Conservation (phyloP, 2,329 filamentous ascomycete species). For the Penicillium sp. region DNA sequence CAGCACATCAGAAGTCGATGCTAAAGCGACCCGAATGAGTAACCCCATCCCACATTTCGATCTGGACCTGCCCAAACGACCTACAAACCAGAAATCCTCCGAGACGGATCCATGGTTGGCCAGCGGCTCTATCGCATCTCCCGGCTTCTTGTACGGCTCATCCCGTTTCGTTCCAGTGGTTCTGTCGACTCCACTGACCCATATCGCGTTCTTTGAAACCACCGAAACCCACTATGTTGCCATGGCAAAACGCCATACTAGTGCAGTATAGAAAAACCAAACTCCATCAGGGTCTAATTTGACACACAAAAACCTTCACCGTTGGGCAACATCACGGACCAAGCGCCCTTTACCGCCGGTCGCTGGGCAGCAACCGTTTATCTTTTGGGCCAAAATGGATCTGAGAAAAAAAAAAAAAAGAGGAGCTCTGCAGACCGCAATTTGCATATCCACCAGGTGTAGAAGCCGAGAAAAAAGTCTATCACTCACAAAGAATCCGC, state of each 20-base stretch:
- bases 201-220: constrained; percentile 8
- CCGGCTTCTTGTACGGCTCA: constrained; percentile 14
- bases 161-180: constrained; percentile 27
- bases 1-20: constrained; percentile 3
- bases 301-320: constrained; percentile 14
- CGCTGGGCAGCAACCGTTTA: constrained; percentile 35
- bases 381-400: constrained; percentile 21
- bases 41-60: constrained; percentile 4
- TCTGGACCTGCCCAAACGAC: constrained; percentile 5
- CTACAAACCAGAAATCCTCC: background rate
- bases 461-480: background rate
- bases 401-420: constrained; percentile 7
- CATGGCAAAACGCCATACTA: constrained; percentile 16
- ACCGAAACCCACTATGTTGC: constrained; percentile 18
- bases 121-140: constrained; percentile 12
- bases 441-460: constrained; percentile 14
- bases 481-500: constrained; percentile 1
- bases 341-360: constrained; percentile 33
- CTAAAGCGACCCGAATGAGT: constrained; percentile 1
- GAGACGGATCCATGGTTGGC: constrained; percentile 22
- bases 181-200: constrained; percentile 23
- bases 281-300: constrained; percentile 10
- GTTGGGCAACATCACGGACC: constrained; percentile 30
- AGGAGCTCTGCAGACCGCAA: constrained; percentile 27
- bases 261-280: background rate